Percentiles rank a stretch among this genome's conserved stretches.
Evolutionary conservation across 2,329 filamentous ascomycete genomes (phyloP).

Genomic region (Colletotrichum sp.): DNA sequence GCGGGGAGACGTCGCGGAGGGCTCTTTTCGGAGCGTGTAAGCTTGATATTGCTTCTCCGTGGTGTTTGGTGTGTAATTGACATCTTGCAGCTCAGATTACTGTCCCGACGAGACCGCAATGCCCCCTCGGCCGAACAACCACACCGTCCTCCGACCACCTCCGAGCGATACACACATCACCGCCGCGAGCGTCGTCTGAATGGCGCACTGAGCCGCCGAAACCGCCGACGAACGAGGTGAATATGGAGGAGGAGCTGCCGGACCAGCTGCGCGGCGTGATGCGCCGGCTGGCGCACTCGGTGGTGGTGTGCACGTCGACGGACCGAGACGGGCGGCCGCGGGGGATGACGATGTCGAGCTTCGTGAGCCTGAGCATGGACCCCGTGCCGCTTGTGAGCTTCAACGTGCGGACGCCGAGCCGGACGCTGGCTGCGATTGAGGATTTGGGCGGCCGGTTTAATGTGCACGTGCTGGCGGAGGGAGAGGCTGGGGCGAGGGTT

Average conservation of each 20-base stretch:
- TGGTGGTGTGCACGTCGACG: conserved; percentile 60
- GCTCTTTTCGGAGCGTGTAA: background rate
- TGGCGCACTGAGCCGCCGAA: conserved; percentile 35
- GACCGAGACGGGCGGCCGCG: conserved; percentile 37
- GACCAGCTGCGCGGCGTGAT: conserved; percentile 57
- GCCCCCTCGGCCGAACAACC: background rate
- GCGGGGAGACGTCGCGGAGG: background rate
- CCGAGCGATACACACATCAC: conserved; percentile 1
- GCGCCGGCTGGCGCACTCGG: conserved; percentile 58
- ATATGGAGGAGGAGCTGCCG: conserved; percentile 23
- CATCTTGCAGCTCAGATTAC: background rate
- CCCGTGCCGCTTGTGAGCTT: conserved; percentile 60
- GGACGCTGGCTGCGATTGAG: conserved; percentile 57
- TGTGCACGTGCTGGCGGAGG: conserved; percentile 57
- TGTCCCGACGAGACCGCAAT: background rate
- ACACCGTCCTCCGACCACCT: background rate
- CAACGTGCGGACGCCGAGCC: conserved; percentile 61
- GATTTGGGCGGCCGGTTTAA: conserved; percentile 51
- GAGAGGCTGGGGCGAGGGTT: conserved; percentile 50
- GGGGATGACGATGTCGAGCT: conserved; percentile 65
- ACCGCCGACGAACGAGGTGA: conserved; percentile 39
- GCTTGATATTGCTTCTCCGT: background rate
- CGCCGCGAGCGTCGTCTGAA: background rate
- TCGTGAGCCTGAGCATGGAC: conserved; percentile 59
- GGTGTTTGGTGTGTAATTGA: background rate